Evolutionary conservation across 345 rosid species (phyloP).

Genomic region (Rhizophora apiculata): DNA sequence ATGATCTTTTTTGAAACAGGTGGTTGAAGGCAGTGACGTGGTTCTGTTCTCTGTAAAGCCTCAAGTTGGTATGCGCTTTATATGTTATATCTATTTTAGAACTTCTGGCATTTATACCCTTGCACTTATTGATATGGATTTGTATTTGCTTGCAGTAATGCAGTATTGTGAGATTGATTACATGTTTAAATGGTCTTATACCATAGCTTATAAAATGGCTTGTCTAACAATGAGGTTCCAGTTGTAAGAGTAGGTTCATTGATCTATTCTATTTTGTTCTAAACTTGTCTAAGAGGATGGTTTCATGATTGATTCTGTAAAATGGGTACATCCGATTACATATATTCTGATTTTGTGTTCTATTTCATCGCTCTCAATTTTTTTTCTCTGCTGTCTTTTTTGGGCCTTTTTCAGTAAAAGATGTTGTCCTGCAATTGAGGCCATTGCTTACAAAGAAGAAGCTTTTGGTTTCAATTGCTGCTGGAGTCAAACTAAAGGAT

Average conservation of each 20-base stretch:
- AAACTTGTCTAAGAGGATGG: too few species aligned
- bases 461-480: slow-evolving; percentile 91
- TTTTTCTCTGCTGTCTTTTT: not conserved
- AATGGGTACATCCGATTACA: not conserved
- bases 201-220: too few species aligned
- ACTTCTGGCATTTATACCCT: too few species aligned
- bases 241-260: too few species aligned
- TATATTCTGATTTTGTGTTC: not conserved
- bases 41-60: slow-evolving; percentile 89
- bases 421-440: slow-evolving; percentile 54
- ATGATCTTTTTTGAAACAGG: slow-evolving; percentile 42
- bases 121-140: too few species aligned
- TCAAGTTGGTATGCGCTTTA: slow-evolving; percentile 55
- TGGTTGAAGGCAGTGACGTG: slow-evolving; percentile 72
- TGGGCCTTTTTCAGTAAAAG: slow-evolving; percentile 41
- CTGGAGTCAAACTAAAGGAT: slow-evolving; percentile 77
- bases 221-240: too few species aligned
- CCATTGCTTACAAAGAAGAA: slow-evolving; percentile 58
- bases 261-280: too few species aligned
- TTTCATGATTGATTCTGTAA: too few species aligned
- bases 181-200: too few species aligned
- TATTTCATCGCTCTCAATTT: not conserved
- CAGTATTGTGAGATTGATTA: too few species aligned
- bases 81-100: not conserved
- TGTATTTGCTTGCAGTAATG: too few species aligned